Base-by-base conservation (phyloP, 2,329 filamentous ascomycete genomes). In the Monosporascus sp. region DNA sequence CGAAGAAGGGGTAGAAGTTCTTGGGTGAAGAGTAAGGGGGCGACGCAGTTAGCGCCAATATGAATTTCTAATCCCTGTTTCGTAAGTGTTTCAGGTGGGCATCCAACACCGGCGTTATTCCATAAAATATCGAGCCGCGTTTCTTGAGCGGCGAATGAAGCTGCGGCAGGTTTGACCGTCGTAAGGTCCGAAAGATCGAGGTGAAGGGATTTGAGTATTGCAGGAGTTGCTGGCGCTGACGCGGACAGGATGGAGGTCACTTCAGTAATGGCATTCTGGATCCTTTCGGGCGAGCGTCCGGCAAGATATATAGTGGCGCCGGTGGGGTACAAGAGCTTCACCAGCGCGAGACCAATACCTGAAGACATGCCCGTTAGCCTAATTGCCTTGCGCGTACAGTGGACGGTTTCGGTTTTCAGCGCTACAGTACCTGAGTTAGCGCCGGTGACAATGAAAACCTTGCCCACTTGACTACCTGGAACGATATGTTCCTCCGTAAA, bases 391-490 rank as follows among this genome's bases (percentile, higher is more conserved):
- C 26, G 3, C 26, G 26, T 27, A 27, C 26, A 27, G 26, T 8
- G 26, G 26, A 27, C 26, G 7, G 26, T 27, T 27, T 27, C 26
- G 7, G 26, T 7, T 27, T 27, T 9, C 26, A 27, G 9, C 7
- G 26, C 26, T 8, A 9, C 26, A 8, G 26, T 47, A 9, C 53
- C 50, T 11, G 53, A 55, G 37, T 53, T 55, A 4, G 50, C 48
- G 5, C 51, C 51, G 2, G 53, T 55, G 40, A 55, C 22, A 8
- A 55, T 55, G 43, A 53, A 55, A 22, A 58, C 19, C 1, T 69
- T 27, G 7, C 26, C 26, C 26, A 27, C 7, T 27, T 27, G 26
- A 27, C 26, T 27, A 27, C 26, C 7, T 27, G 26, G 26, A 27
- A 27, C 7, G 26, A 27, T 3, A 9, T 27, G 26, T 27, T 26